Conservation (phyloP, 73 alveolate species). For the Tetrahymena thermophila region DNA sequence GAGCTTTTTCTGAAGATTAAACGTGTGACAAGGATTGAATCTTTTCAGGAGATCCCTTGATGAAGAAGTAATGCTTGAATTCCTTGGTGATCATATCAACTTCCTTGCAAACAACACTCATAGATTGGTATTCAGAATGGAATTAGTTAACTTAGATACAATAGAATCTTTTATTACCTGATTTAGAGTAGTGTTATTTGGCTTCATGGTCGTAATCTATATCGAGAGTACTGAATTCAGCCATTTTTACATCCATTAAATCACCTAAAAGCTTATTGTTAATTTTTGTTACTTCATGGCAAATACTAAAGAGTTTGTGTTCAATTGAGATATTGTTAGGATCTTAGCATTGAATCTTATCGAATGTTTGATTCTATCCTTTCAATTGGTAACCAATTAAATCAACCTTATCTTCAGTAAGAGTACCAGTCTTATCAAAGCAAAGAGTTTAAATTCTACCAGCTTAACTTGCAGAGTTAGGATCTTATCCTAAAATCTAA, state of each 20-base stretch:
- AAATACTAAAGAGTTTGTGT: not conserved
- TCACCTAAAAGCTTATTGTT: not conserved
- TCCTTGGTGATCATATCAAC: not conserved
- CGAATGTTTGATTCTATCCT: not conserved
- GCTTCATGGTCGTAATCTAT: not conserved
- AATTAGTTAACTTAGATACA: not conserved
- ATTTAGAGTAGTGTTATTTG: not conserved
- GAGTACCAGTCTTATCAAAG: slow-evolving; percentile 34
- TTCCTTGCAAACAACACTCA: not conserved
- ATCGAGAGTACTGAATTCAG: not conserved
- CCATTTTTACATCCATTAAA: not conserved
- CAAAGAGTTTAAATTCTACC: slow-evolving; percentile 9
- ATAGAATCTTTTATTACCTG: not conserved
- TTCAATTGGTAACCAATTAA: not conserved
- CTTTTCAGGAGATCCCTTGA: slow-evolving; percentile 71
- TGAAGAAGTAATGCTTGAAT: slow-evolving; percentile 6
- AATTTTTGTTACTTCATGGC: not conserved
- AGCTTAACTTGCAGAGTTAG: slow-evolving; percentile 15
- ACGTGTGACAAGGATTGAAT: slow-evolving; percentile 56
- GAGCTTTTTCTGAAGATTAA: slow-evolving; percentile 45
- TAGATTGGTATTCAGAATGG: not conserved
- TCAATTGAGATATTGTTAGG: not conserved
- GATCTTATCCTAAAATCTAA: slow-evolving; percentile 8
- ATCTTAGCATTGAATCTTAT: not conserved
- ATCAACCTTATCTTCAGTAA: slow-evolving; percentile 13